A percentile compares a stretch with the other conserved stretches of the same genome.
phyloP scores from a whole-genome alignment of 192 early-diverging fungal genomes.

The Umbelopsis sp. region DNA sequence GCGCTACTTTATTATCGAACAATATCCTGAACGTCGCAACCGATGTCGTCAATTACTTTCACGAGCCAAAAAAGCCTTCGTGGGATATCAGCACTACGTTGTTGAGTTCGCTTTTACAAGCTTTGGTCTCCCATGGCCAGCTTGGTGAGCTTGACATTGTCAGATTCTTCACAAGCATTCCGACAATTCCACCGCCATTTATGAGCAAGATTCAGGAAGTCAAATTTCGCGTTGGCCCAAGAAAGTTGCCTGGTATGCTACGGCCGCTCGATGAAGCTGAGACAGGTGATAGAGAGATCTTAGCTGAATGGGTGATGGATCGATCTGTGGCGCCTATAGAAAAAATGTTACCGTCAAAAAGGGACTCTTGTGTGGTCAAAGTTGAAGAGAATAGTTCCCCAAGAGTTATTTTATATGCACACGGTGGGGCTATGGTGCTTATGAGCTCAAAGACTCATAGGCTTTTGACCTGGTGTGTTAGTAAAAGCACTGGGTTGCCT shows the following conservation, averaged over 20 bases:
- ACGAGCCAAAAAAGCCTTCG: conserved; percentile 30
- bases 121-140: conserved; percentile 17
- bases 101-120: conserved; percentile 23
- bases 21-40: not conserved
- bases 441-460: conserved; percentile 38
- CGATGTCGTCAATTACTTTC: not conserved
- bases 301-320: conserved; percentile 32
- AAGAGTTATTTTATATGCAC: conserved; percentile 31
- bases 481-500: conserved; percentile 28
- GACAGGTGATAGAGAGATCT: not conserved
- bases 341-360: not conserved
- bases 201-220: conserved; percentile 17
- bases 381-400: conserved; percentile 10
- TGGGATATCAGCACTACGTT: conserved; percentile 35
- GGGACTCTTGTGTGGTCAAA: not conserved
- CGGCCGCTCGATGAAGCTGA: conserved; percentile 24
- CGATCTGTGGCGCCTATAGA: not conserved
- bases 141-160: conserved; percentile 27
- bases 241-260: conserved; percentile 26
- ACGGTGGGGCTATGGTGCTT: conserved; percentile 36
- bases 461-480: conserved; percentile 27
- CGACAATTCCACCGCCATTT: conserved; percentile 26
- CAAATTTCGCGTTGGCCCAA: not conserved
- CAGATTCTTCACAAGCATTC: conserved; percentile 27
- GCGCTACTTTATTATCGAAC: conserved; percentile 2